Percentiles rank a stretch among this genome's conserved stretches.
These are phyloP conservation scores for Dalbergia cultrata DNA, from an alignment of 306 rosid genomes.

Conservation along the genomic window DNA sequence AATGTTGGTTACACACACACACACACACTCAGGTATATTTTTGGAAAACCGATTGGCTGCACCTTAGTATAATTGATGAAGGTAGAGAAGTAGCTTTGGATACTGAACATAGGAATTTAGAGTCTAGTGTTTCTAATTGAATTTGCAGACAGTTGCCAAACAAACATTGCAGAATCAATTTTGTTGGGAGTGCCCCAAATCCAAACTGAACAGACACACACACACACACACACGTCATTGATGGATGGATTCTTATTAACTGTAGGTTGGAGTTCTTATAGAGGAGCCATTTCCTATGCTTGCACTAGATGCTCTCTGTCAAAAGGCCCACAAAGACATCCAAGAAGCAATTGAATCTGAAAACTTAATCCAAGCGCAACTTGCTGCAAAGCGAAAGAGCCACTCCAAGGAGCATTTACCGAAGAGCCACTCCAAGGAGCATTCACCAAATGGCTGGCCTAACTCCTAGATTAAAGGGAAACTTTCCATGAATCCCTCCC, in stretches of 20 bases:
- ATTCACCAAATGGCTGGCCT: constrained; percentile 80
- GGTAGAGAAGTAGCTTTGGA: not conserved
- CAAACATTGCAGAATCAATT: constrained; percentile 18
- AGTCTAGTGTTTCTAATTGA: not conserved
- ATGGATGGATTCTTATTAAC: constrained; percentile 36
- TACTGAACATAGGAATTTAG: constrained; percentile 11
- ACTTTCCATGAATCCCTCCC: constrained; percentile 24
- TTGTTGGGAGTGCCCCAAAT: constrained; percentile 13
- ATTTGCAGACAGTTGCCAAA: constrained; percentile 12
- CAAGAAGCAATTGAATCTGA: constrained; percentile 65
- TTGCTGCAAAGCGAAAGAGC: constrained; percentile 62
- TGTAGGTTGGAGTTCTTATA: constrained; percentile 93
- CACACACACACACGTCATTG: not conserved
- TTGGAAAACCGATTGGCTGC: not conserved
- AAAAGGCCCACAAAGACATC: constrained; percentile 61
- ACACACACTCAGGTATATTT: too few relatives aligned
- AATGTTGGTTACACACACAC: too few relatives aligned
- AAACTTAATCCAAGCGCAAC: constrained; percentile 56
- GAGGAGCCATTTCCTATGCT: constrained; percentile 97
- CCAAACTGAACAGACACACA: not conserved
- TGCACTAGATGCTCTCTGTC: constrained; percentile 82
- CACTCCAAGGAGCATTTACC: constrained; percentile 30
- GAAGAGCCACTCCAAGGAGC: constrained; percentile 50
- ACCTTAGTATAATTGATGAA: not conserved
- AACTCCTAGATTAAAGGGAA: constrained; percentile 49